Evolutionary conservation across 768 basidiomycete species (phyloP).

Genomic region (Lyophyllum decastes): DNA sequence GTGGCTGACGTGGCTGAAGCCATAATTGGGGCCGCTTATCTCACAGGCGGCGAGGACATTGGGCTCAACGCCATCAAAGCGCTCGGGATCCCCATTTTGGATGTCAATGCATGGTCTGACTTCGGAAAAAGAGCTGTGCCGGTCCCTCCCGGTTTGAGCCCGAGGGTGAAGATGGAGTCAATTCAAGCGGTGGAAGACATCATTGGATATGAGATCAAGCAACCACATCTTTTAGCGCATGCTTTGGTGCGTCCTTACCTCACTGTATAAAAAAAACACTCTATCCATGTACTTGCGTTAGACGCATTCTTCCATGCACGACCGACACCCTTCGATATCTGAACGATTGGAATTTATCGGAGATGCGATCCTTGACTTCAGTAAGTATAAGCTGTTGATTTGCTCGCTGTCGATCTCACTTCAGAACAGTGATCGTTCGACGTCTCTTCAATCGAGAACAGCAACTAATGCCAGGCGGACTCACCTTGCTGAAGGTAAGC

Average conservation of each 20-base stretch:
- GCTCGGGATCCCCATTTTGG: slow-evolving; percentile 64
- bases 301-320: slow-evolving; percentile 69
- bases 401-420: slow-evolving; percentile 7
- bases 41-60: slow-evolving; percentile 67
- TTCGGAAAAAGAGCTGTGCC: slow-evolving; percentile 53
- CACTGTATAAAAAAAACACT: slow-evolving; percentile 17
- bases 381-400: slow-evolving; percentile 43
- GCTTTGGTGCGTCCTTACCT: slow-evolving; percentile 59
- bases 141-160: slow-evolving; percentile 42
- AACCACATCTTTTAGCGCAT: slow-evolving; percentile 65
- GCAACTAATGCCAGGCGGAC: slow-evolving; percentile 68
- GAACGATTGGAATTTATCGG: slow-evolving; percentile 85
- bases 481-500: slow-evolving; percentile 75
- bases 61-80: slow-evolving; percentile 67
- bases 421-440: slow-evolving; percentile 63
- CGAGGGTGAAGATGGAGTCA: slow-evolving; percentile 48
- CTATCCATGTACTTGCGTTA: slow-evolving; percentile 27
- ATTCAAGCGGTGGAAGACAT: slow-evolving; percentile 61
- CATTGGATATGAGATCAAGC: slow-evolving; percentile 61
- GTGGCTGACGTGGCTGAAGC: slow-evolving; percentile 87
- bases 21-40: slow-evolving; percentile 79
- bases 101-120: slow-evolving; percentile 72
- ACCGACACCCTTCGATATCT: slow-evolving; percentile 58
- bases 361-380: slow-evolving; percentile 82
- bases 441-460: slow-evolving; percentile 69